Evolutionary conservation across 2,329 filamentous ascomycete genomes (phyloP).

Genomic region (Colletotrichum gigasporum): DNA sequence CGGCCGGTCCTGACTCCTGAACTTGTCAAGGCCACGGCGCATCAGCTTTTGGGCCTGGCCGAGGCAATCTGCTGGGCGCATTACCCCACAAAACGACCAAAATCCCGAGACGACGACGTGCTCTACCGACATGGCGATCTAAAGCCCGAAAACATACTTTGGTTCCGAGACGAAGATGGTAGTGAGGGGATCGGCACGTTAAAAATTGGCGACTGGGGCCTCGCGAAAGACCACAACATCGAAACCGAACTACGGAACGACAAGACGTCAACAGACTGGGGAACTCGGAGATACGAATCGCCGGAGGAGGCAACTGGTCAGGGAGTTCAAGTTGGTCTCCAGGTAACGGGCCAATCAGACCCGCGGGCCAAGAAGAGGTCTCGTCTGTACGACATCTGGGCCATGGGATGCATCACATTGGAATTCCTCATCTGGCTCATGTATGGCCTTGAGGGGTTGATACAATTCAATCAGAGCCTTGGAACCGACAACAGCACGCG

Average conservation of each 20-base stretch:
- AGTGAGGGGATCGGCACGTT: neutral
- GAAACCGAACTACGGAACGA: neutral
- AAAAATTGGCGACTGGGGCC: neutral
- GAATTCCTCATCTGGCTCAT: neutral
- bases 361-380: neutral
- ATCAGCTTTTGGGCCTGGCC: neutral
- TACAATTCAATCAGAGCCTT: too few species aligned
- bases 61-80: neutral
- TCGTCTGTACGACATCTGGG: neutral
- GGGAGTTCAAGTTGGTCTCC: too few species aligned
- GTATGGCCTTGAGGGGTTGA: neutral
- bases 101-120: too few species aligned
- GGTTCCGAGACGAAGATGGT: neutral
- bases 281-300: neutral
- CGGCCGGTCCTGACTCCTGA: neutral
- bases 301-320: neutral
- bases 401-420: neutral
- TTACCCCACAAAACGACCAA: neutral
- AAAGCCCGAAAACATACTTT: neutral
- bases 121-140: neutral
- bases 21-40: neutral
- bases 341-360: too few species aligned
- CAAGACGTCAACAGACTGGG: neutral
- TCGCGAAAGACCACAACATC: neutral
- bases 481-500: too few species aligned